These are phyloP conservation scores for Saccharomycopsis sp. DNA, from an alignment of 805 yeast species.

Conservation along the genomic window DNA sequence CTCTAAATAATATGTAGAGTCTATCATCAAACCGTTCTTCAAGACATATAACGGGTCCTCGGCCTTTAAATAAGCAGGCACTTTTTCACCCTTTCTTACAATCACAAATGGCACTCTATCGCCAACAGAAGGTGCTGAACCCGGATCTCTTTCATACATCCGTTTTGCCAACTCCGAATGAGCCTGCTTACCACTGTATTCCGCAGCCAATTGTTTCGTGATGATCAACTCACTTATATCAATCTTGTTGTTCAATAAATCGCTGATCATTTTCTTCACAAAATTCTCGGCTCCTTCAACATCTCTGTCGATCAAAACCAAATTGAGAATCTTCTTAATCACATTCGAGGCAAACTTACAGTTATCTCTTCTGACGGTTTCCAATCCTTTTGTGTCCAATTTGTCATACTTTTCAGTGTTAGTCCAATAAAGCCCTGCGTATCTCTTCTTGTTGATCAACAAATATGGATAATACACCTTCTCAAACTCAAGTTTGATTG, in stretches of 20 bases:
- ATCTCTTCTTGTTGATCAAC: conserved; percentile 90
- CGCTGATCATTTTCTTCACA: conserved; percentile 84
- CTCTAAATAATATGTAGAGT: conserved; percentile 87
- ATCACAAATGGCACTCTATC: conserved; percentile 98
- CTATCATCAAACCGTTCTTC: conserved; percentile 89
- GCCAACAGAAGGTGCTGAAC: conserved; percentile 94
- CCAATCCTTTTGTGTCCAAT: conserved; percentile 97
- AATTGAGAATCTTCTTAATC: conserved; percentile 81
- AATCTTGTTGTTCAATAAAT: conserved; percentile 80
- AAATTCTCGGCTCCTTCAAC: conserved; percentile 77
- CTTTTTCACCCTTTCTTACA: conserved; percentile 70
- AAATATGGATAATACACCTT: conserved; percentile 94
- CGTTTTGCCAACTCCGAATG: conserved; percentile 95
- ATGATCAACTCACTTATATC: conserved; percentile 92
- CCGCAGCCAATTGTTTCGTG: conserved; percentile 86
- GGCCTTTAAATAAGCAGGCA: conserved; percentile 86
- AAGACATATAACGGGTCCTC: conserved; percentile 94
- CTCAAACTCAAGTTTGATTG: conserved; percentile 93
- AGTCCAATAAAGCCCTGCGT: conserved; percentile 97
- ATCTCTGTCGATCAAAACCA: conserved; percentile 80
- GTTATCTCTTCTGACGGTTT: conserved; percentile 96
- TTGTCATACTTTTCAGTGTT: conserved; percentile 86
- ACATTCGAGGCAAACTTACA: conserved; percentile 93
- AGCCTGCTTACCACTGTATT: conserved; percentile 94
- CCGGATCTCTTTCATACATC: conserved; percentile 94